phyloP scores from a whole-genome alignment of 176 grass and related monocot genomes.

The Carex pumila region DNA sequence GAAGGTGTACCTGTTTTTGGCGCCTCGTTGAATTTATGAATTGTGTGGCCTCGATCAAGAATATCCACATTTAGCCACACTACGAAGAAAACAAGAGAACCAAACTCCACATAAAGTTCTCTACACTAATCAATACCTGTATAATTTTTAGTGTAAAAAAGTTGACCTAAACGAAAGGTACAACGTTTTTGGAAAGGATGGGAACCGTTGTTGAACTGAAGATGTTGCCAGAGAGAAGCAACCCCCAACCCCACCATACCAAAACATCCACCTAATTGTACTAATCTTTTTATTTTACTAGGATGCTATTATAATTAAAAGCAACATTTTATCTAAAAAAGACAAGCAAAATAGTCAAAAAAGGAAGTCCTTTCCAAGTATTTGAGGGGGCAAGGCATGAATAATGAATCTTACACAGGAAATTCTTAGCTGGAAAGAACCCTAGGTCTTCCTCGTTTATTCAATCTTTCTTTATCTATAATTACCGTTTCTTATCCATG shows the following conservation, averaged over 20 bases:
- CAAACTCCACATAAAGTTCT: background rate
- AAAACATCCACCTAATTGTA: background rate
- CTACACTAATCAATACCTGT: background rate
- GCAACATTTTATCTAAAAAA: background rate
- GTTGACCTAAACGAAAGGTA: background rate
- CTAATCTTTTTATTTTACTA: background rate
- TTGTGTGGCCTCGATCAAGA: background rate
- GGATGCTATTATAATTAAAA: background rate
- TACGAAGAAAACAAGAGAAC: background rate
- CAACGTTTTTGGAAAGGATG: background rate
- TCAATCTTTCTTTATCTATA: background rate
- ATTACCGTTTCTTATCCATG: background rate
- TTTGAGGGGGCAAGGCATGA: background rate
- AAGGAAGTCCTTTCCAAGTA: background rate
- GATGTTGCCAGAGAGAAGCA: background rate
- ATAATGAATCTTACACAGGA: background rate
- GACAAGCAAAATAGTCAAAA: background rate
- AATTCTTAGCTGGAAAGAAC: background rate
- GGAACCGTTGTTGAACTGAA: background rate
- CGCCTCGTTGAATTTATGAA: background rate
- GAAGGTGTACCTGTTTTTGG: background rate
- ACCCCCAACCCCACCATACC: background rate
- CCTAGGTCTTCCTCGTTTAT: background rate
- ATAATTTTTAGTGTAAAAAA: background rate
- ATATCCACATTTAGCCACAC: background rate